These are phyloP conservation scores for Arabis hirsuta DNA, from an alignment of 345 rosid species.

Conservation along the genomic window DNA sequence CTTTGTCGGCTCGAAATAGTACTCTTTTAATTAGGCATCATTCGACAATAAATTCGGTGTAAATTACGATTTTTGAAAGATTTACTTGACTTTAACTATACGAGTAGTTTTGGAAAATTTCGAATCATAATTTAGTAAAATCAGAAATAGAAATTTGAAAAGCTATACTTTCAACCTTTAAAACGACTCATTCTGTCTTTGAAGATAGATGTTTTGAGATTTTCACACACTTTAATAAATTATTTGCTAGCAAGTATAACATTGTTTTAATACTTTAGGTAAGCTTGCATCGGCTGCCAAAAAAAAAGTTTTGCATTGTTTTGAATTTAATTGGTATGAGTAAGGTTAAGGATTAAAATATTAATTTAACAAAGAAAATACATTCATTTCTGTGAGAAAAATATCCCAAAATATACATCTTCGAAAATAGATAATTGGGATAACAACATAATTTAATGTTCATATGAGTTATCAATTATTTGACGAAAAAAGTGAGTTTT, in stretches of 20 bases:
- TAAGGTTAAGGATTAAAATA: too few relatives aligned
- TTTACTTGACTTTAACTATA: conserved; percentile 26
- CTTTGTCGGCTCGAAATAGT: too few relatives aligned
- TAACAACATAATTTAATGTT: neutral
- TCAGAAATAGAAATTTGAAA: neutral
- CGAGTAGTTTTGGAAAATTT: neutral
- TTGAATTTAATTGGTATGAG: too few relatives aligned
- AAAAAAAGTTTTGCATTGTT: too few relatives aligned
- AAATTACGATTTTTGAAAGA: neutral
- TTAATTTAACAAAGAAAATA: too few relatives aligned
- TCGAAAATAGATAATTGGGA: neutral
- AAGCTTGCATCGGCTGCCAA: too few relatives aligned
- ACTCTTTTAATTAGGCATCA: neutral
- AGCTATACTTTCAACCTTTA: too few relatives aligned
- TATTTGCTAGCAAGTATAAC: too few relatives aligned
- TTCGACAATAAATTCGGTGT: conserved; percentile 7
- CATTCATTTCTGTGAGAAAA: neutral
- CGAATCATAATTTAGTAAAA: neutral
- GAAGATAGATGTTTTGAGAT: too few relatives aligned
- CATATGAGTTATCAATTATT: neutral
- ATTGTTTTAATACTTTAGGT: too few relatives aligned
- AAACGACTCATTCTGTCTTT: too few relatives aligned
- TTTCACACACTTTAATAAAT: too few relatives aligned
- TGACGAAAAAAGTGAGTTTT: conserved; percentile 10
- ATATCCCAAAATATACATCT: neutral